A percentile compares a stretch with the other conserved stretches of the same genome.
These are phyloP conservation scores for Cordyceps javanica DNA, from an alignment of 2,329 filamentous ascomycete genomes.

Conservation along the genomic window DNA sequence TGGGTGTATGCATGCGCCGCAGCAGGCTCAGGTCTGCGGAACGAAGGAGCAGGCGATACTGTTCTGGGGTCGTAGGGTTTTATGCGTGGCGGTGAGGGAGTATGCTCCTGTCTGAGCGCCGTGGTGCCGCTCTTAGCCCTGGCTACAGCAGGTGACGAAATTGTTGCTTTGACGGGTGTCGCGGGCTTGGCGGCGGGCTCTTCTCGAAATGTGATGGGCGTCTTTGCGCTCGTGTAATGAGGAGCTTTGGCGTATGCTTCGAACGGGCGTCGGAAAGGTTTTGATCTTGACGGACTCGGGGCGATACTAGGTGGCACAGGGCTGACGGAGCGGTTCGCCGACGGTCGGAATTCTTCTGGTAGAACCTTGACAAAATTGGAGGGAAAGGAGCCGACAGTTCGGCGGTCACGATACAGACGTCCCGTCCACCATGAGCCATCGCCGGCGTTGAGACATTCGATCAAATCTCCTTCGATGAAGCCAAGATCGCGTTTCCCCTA, in stretches of 20 bases:
- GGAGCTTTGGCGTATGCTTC: constrained; percentile 62
- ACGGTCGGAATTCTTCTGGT: constrained; percentile 74
- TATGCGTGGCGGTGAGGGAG: constrained; percentile 19
- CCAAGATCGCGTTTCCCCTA: constrained; percentile 88
- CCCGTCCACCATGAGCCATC: constrained; percentile 99
- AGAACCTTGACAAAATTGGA: constrained; percentile 96
- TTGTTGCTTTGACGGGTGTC: not conserved
- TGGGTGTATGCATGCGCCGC: constrained; percentile 26
- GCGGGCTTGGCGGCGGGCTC: constrained; percentile 20
- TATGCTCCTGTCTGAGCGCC: not conserved
- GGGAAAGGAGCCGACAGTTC: constrained; percentile 87
- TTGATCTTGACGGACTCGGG: constrained; percentile 54
- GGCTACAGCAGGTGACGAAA: not conserved
- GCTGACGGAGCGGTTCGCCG: constrained; percentile 52
- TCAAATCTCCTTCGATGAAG: constrained; percentile 95
- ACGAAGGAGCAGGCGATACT: constrained; percentile 22
- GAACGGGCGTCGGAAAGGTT: constrained; percentile 60
- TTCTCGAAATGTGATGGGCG: constrained; percentile 50
- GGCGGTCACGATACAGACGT: constrained; percentile 78
- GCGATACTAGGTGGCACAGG: constrained; percentile 52
- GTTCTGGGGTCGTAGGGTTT: constrained; percentile 27
- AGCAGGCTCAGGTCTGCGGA: constrained; percentile 26
- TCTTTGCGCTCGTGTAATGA: constrained; percentile 58
- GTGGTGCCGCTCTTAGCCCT: constrained; percentile 6
- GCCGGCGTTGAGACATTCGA: constrained; percentile 95